Conservation (phyloP, 2,329 filamentous ascomycete genomes). For the Ceratocystis papillata region DNA sequence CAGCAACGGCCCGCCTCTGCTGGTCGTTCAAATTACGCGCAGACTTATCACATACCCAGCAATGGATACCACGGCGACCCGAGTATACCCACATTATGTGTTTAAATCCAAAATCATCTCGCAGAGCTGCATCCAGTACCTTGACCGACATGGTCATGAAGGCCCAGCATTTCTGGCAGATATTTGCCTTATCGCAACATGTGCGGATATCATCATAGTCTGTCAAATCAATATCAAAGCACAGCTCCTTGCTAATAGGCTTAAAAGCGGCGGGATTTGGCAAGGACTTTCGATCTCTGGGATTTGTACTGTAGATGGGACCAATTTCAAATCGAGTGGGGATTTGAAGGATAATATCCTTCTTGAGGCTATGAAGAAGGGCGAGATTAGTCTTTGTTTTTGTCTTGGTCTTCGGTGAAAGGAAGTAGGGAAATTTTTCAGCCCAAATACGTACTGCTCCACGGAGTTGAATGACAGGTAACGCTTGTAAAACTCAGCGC, state of each 20-base stretch:
- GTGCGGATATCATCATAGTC: conserved; percentile 96
- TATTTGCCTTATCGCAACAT: conserved; percentile 86
- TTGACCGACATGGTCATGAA: conserved; percentile 98
- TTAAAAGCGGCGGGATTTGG: conserved; percentile 72
- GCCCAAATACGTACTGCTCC: conserved; percentile 37
- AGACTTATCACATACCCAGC: conserved; percentile 90
- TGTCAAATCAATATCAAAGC: conserved; percentile 98
- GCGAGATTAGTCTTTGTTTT: background rate
- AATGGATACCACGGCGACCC: conserved; percentile 88
- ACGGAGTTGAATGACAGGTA: conserved; percentile 61
- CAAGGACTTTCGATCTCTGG: conserved; percentile 80
- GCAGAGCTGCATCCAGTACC: conserved; percentile 72
- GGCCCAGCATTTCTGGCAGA: conserved; percentile 88
- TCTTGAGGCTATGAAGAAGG: conserved; percentile 53
- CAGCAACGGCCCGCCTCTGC: conserved; percentile 71
- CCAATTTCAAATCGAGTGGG: conserved; percentile 96
- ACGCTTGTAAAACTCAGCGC: conserved; percentile 67
- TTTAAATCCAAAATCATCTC: conserved; percentile 91
- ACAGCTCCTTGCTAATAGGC: conserved; percentile 82
- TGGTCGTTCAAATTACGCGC: conserved; percentile 77
- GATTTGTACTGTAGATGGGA: conserved; percentile 90
- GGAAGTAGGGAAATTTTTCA: background rate
- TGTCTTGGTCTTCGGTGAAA: conserved; percentile 22
- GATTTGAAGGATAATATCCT: conserved; percentile 78
- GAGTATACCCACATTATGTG: conserved; percentile 99